Evolutionary conservation across 805 yeast species (phyloP).

Genomic region (Grigorovia transvaalensis): DNA sequence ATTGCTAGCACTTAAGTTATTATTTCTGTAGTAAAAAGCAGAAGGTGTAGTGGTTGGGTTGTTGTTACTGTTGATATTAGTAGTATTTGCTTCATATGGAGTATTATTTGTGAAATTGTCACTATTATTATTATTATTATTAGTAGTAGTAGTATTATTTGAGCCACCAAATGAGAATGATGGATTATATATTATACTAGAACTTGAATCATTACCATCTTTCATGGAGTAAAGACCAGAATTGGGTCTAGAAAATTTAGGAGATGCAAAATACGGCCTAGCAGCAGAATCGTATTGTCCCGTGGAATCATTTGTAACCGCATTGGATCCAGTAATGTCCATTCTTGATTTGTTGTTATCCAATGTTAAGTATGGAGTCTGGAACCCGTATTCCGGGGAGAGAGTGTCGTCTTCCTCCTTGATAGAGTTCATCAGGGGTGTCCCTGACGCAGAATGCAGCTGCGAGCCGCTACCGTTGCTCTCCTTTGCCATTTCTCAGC

Average conservation of each 20-base stretch:
- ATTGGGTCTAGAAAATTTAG: slow-evolving; percentile 11
- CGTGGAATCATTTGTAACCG: not conserved
- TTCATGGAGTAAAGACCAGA: slow-evolving; percentile 19
- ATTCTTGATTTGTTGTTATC: not conserved
- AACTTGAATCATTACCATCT: slow-evolving; percentile 27
- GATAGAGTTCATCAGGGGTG: slow-evolving; percentile 23
- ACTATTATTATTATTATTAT: not conserved
- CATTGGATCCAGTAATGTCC: not conserved
- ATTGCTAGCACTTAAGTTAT: not conserved
- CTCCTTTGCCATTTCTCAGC: not conserved
- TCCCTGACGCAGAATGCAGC: slow-evolving; percentile 3
- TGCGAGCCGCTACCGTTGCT: not conserved
- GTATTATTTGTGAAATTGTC: not conserved
- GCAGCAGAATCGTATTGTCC: not conserved
- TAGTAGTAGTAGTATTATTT: not conserved
- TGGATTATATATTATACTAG: slow-evolving; percentile 25
- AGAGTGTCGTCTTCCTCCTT: slow-evolving; percentile 20
- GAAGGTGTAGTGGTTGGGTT: not conserved
- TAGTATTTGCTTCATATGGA: not conserved
- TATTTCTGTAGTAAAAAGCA: not conserved
- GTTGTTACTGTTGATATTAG: not conserved
- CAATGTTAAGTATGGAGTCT: slow-evolving; percentile 7
- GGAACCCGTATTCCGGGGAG: slow-evolving; percentile 7
- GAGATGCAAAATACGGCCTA: slow-evolving; percentile 14
- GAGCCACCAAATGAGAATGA: slow-evolving; percentile 25